A percentile compares a stretch with the other conserved stretches of the same genome.
phyloP scores from a whole-genome alignment of 768 basidiomycete species.

The Suillus luteus region DNA sequence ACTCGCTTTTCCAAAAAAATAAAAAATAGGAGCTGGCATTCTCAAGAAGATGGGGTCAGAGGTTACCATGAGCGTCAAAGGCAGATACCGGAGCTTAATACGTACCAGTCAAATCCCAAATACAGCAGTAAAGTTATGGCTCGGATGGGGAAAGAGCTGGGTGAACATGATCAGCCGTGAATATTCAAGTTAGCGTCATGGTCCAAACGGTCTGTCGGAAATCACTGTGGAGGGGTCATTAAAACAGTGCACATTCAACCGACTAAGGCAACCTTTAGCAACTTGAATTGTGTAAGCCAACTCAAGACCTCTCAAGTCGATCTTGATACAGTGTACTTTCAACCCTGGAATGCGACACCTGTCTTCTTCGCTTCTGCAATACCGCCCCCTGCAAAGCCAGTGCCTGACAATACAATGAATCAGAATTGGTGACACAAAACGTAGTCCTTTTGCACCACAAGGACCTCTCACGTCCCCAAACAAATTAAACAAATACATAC shows the following conservation, averaged over 20 bases:
- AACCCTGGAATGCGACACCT: slow-evolving; percentile 88
- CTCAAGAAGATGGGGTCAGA: neutral
- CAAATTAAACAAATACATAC: slow-evolving; percentile 39
- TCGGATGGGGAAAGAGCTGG: neutral
- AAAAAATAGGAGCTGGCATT: neutral
- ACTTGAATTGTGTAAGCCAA: slow-evolving; percentile 6
- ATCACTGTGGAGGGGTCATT: neutral
- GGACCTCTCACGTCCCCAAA: slow-evolving; percentile 2
- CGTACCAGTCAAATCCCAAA: slow-evolving; percentile 20
- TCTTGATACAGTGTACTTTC: slow-evolving; percentile 13
- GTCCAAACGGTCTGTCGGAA: neutral
- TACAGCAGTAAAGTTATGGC: slow-evolving; percentile 1
- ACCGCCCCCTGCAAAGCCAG: slow-evolving; percentile 94
- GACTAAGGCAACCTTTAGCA: neutral
- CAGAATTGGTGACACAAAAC: slow-evolving; percentile 6
- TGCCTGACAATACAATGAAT: slow-evolving; percentile 50
- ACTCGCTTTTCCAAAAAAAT: too few species aligned
- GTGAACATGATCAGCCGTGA: neutral
- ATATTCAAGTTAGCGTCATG: neutral
- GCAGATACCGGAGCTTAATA: slow-evolving; percentile 38
- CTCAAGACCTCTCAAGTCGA: slow-evolving; percentile 1
- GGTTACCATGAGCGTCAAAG: slow-evolving; percentile 31
- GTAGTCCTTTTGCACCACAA: neutral
- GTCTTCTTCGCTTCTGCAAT: slow-evolving; percentile 82
- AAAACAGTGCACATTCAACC: slow-evolving; percentile 4